Base-by-base conservation (phyloP, 306 rosid genomes). In the Glycine latifolia region DNA sequence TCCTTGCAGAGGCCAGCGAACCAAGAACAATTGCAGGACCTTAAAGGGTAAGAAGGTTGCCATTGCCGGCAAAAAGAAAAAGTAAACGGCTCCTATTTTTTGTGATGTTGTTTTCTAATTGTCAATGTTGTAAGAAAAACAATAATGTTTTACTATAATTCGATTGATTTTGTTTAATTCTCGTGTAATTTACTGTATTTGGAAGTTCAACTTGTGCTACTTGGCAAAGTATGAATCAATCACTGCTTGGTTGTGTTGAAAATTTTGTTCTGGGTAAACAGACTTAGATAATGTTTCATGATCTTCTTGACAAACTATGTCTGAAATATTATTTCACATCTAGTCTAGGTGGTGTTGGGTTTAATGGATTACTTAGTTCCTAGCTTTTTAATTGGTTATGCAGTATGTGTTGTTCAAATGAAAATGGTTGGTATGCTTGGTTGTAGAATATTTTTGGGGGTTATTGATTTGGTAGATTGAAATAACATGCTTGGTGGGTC, bases 1-100 rank as follows among this genome's bases (percentile, higher is more conserved):
- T 75, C 99, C 99, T 3, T 95, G 99, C 78, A 85, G 99, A 81
- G 99, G 97, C 39, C 99, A 95, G 81, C 91, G 93, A 60, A 92
- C 97, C 20, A 95, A 95, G 91, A 95, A 92, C 79, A 95, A 95
- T 82, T 91, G 97, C 80, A 81, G 97, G 84, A 95, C 97, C 69
- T 88, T 95, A 91, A 94, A 94, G 92, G 98, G 98, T 76, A 94
- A 94, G 90, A 90, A 77, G 79, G 91, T 94, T 71, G 81, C 98
- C 49, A 88, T 94, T 90, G 88, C 98, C 12, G 98, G 98, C 16
- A 94, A 94, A 91, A 94, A 94, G 83, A 94, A 26, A 75, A 85
- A 82, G 86, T 78, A 83, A 41, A 49, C 54, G 31, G 7, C 31
- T 7, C 20, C 58, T 31, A 6, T 39, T 26, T 26, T 39, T 41